phyloP scores from a whole-genome alignment of 495 filamentous ascomycete genomes.

The Aspergillus baeticus region DNA sequence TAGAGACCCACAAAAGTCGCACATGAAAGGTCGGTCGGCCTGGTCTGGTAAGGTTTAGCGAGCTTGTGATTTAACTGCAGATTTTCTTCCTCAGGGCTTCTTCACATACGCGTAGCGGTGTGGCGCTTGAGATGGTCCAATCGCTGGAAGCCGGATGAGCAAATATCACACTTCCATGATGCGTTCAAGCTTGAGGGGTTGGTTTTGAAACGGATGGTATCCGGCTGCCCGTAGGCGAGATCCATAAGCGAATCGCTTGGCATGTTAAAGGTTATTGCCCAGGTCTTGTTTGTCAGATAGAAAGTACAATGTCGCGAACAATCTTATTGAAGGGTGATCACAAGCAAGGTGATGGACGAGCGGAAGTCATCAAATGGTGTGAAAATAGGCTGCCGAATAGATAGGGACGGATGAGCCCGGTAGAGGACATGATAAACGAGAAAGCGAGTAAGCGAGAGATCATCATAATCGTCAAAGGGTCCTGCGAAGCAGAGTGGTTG shows the following conservation, averaged over 20 bases:
- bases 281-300: too few species aligned
- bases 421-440: too few species aligned
- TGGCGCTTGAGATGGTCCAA: slow-evolving; percentile 36
- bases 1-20: slow-evolving; percentile 29
- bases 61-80: background rate
- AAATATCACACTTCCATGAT: slow-evolving; percentile 30
- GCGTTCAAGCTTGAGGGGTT: slow-evolving; percentile 1
- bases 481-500: too few species aligned
- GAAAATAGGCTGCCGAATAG: background rate
- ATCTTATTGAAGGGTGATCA: too few species aligned
- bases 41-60: slow-evolving; percentile 20
- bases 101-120: slow-evolving; percentile 26
- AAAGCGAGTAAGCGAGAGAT: background rate
- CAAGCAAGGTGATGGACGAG: background rate
- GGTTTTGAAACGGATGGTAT: background rate
- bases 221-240: background rate
- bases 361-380: background rate
- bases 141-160: slow-evolving; percentile 29
- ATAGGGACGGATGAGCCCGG: background rate
- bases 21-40: slow-evolving; percentile 19
- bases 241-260: background rate
- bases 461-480: too few species aligned
- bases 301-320: background rate
- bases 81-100: background rate
- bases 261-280: background rate